Evolutionary conservation across 2,329 filamentous ascomycete species (phyloP), one percentile per base, ranked within the genome.

Genomic region (Cladosporium oxysporum): DNA sequence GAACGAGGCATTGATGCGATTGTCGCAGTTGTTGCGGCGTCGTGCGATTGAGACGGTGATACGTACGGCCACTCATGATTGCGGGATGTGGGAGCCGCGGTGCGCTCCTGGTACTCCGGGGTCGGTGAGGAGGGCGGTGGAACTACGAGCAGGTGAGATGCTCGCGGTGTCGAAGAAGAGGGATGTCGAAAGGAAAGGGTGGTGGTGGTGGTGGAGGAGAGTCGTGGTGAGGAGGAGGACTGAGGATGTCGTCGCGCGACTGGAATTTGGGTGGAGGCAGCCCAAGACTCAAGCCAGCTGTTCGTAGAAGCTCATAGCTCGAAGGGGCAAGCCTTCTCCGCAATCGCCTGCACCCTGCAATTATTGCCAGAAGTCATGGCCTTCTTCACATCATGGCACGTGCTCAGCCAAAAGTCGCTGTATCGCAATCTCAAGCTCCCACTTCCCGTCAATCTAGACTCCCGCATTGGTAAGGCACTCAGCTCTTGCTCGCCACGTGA

Each of bases 31-130:
- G 58, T 76, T 72, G 68, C 18, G 28, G 23, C 18, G 49, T 8
- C 29, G 47, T 41, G 52, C 14, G 58, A 21, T 2, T 16, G 21
- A 6, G 28, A 65, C 59, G 69, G 69, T 70, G 59, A 64, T 67
- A 85, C 84, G 83, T 79, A 86, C 84, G 81, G 79, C 84, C 84
- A 79, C 84, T 86, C 84, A 86, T 86, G 76, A 75, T 85, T 66
- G 62, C 63, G 55, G 57, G 55, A 57, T 55, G 23, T 50, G 60
- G 65, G 58, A 28, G 64, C 58, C 21, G 49, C 57, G 41, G 26
- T 59, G 64, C 58, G 64, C 64, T 66, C 47, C 64, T 55, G 58
- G 29, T 64, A 65, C 64, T 55, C 67, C 66, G 69, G 58, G 60
- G 44, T 61, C 33, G 62, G 65, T 59, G 61, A 58, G 57, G 65